These are phyloP conservation scores for Thelephora ganbajun DNA, from an alignment of 768 basidiomycete genomes.

Conservation along the genomic window DNA sequence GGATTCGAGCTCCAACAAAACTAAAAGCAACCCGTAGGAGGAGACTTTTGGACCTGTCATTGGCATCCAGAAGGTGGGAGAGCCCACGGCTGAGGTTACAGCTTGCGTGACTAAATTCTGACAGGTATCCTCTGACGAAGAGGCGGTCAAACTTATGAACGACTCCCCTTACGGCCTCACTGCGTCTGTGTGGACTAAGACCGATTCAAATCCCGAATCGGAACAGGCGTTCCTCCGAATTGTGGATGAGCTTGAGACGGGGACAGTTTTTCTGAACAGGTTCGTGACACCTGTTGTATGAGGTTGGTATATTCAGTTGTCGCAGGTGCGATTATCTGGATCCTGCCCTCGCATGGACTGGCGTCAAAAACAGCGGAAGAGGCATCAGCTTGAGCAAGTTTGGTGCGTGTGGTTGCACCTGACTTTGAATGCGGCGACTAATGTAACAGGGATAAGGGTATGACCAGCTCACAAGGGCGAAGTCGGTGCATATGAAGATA, in stretches of 20 bases:
- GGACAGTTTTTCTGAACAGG: conserved; percentile 91
- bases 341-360: conserved; percentile 89
- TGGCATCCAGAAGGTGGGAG: conserved; percentile 76
- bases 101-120: neutral
- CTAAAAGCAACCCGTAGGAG: conserved; percentile 27
- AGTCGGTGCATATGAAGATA: conserved; percentile 76
- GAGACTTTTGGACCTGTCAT: conserved; percentile 91
- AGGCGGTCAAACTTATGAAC: conserved; percentile 88
- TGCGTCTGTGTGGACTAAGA: conserved; percentile 87
- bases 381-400: conserved; percentile 85
- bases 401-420: conserved; percentile 34
- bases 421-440: neutral
- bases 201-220: conserved; percentile 41
- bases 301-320: neutral
- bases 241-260: conserved; percentile 63
- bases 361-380: conserved; percentile 85
- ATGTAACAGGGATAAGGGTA: conserved; percentile 35
- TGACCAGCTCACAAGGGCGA: conserved; percentile 72
- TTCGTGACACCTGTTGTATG: conserved; percentile 2
- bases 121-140: conserved; percentile 71
- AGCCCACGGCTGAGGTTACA: neutral
- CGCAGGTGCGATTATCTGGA: conserved; percentile 77
- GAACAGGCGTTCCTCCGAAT: conserved; percentile 54
- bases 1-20: neutral
- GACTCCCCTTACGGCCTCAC: conserved; percentile 93